Conservation (phyloP, 2,329 filamentous ascomycete genomes). For the Clonostachys solani region DNA sequence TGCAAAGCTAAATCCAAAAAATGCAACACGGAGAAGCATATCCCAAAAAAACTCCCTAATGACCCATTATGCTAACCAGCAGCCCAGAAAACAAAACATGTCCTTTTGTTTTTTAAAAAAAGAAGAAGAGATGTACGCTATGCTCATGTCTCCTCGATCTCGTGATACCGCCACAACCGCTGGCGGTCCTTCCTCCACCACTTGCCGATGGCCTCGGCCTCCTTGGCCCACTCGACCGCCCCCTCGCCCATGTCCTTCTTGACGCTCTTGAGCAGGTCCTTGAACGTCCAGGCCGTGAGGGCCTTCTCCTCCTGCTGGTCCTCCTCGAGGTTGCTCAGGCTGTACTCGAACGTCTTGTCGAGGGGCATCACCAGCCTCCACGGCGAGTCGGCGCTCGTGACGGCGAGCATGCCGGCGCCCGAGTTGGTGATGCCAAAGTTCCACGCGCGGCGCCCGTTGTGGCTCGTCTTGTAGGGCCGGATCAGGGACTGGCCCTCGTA, state of each 20-base stretch:
- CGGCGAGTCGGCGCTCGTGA: slow-evolving; percentile 8
- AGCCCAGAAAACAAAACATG: too few relatives aligned
- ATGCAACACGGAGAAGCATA: too few relatives aligned
- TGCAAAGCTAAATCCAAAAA: too few relatives aligned
- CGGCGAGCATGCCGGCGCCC: slow-evolving; percentile 10
- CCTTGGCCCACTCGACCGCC: slow-evolving; percentile 9
- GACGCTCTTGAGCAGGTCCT: slow-evolving; percentile 5
- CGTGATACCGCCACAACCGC: slow-evolving; percentile 3
- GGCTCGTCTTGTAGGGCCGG: slow-evolving; percentile 25
- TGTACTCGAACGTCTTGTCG: slow-evolving; percentile 9
- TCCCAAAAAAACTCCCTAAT: too few relatives aligned
- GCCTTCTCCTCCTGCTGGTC: slow-evolving; percentile 7
- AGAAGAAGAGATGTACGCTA: too few relatives aligned
- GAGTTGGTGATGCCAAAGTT: slow-evolving; percentile 48
- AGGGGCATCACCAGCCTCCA: slow-evolving; percentile 12
- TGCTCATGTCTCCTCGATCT: background rate
- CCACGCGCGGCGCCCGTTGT: slow-evolving; percentile 31
- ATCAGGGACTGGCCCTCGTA: slow-evolving; percentile 43
- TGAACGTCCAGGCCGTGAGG: slow-evolving; percentile 6
- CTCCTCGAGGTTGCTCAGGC: slow-evolving; percentile 7
- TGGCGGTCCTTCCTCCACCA: slow-evolving; percentile 10
- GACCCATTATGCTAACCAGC: too few relatives aligned
- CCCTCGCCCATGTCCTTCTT: slow-evolving; percentile 4
- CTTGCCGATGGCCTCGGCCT: slow-evolving; percentile 10
- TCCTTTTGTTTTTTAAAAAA: too few relatives aligned